Conservation (phyloP, 805 yeast species). For the Cyberlindnera veronae region DNA sequence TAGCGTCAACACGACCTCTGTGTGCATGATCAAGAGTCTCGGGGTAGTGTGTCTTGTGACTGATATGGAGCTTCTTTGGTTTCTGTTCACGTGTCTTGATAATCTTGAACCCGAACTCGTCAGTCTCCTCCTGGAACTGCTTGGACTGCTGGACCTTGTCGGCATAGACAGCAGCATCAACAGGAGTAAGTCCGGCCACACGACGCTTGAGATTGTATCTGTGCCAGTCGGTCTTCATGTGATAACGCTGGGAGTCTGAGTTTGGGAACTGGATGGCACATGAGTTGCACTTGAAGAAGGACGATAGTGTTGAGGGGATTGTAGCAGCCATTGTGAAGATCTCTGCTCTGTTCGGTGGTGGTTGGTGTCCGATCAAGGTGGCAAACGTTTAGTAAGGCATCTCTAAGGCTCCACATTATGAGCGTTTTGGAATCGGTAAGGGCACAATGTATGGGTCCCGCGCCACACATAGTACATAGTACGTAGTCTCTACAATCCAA, state of each 20-base stretch:
- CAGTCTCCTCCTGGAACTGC: constrained; percentile 33
- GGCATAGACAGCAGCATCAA: constrained; percentile 50
- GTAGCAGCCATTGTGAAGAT: background rate
- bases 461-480: too few species aligned
- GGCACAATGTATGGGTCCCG: too few species aligned
- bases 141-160: constrained; percentile 35
- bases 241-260: constrained; percentile 83
- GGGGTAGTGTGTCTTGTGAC: constrained; percentile 9
- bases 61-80: constrained; percentile 13
- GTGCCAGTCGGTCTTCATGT: constrained; percentile 99
- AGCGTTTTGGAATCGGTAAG: background rate
- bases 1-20: constrained; percentile 28
- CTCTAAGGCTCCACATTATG: background rate
- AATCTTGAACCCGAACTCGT: constrained; percentile 38
- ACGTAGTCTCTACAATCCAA: too few species aligned
- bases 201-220: constrained; percentile 91
- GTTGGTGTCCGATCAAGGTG: background rate
- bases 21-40: constrained; percentile 2
- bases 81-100: constrained; percentile 23
- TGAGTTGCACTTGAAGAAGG: constrained; percentile 75
- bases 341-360: background rate
- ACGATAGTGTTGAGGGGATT: constrained; percentile 12
- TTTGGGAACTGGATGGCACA: constrained; percentile 78
- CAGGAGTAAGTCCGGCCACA: constrained; percentile 78
- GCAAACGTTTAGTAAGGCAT: background rate